Conservation (phyloP, 768 basidiomycete genomes). For the Tylopilus subfusipes region DNA sequence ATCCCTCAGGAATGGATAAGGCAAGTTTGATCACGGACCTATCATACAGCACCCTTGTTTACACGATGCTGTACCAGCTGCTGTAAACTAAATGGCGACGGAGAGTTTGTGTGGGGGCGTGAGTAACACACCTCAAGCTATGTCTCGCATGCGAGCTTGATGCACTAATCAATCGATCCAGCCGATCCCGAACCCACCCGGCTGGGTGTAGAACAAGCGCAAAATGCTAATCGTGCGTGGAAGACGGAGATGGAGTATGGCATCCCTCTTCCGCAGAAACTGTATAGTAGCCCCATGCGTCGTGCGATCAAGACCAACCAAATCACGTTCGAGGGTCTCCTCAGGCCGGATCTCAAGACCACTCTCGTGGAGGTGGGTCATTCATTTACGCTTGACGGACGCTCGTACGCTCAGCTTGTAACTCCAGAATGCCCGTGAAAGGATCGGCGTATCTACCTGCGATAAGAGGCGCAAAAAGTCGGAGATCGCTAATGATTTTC, state of each 20-base stretch:
- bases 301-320: constrained; percentile 57
- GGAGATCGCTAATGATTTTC: constrained; percentile 46
- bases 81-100: constrained; percentile 61
- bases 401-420: background rate
- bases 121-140: constrained; percentile 25
- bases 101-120: constrained; percentile 72
- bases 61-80: constrained; percentile 27
- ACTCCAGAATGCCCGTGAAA: constrained; percentile 61
- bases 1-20: constrained; percentile 52
- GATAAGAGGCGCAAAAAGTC: constrained; percentile 55
- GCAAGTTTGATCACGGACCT: constrained; percentile 34
- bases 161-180: constrained; percentile 26
- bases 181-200: constrained; percentile 66
- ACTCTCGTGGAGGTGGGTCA: constrained; percentile 54
- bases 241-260: constrained; percentile 36
- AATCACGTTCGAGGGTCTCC: constrained; percentile 48
- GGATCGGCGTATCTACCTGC: constrained; percentile 65
- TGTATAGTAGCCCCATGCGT: constrained; percentile 62
- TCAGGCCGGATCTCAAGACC: constrained; percentile 30
- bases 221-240: constrained; percentile 45
- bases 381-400: background rate
- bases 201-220: constrained; percentile 55
- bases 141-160: background rate
- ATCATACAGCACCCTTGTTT: background rate
- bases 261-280: constrained; percentile 50